Base-by-base conservation (phyloP, 1,284 basidiomycete species). In the Irpex sp. region DNA sequence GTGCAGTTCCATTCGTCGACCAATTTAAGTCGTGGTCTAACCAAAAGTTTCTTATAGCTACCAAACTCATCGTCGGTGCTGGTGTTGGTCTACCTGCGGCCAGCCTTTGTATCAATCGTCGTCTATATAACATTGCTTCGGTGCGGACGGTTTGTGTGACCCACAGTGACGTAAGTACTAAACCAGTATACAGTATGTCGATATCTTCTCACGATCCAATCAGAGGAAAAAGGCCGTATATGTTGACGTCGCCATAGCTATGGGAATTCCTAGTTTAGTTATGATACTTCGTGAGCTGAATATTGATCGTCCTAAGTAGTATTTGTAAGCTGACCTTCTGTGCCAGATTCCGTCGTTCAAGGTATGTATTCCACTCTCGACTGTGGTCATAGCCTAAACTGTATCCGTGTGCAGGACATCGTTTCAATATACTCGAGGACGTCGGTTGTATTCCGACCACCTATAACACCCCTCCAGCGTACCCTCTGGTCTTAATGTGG, bases 101-200 rank as follows among this genome's bases (percentile, higher is more conserved):
- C 7, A 40, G 44, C 4, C 19, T 62, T 3, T 58, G 48, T 17
- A 59, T 59, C 13, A 80, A 79, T 58, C 78, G 80, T 3, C 76
- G 80, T 3, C 69, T 85, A 26, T 79, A 79, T 51, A 67, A 72
- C 49, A 80, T 85, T 49, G 76, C 81, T 8, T 64, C 65, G 57
- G 40, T 73, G 68, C 66, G 59, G 13, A 71, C 74, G 21, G 81
- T 80, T 34, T n/a, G 21, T 19, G 9, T 26, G 74, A 74, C 11
- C 68, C 78, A 38, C 74, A 78, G 44, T 73, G 72, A 21, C 73
- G 75, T 8, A 75, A 80, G 57, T 76, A 77, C n/a, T n/a, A n/a
- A n/a, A n/a, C n/a, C n/a, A n/a, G n/a, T n/a, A n/a, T n/a, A n/a
- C n/a, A n/a, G n/a, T n/a, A n/a, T n/a, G n/a, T n/a, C n/a, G n/a